Conservation (phyloP, 2,329 filamentous ascomycete species). For the Thielaviopsis ethacetica region DNA sequence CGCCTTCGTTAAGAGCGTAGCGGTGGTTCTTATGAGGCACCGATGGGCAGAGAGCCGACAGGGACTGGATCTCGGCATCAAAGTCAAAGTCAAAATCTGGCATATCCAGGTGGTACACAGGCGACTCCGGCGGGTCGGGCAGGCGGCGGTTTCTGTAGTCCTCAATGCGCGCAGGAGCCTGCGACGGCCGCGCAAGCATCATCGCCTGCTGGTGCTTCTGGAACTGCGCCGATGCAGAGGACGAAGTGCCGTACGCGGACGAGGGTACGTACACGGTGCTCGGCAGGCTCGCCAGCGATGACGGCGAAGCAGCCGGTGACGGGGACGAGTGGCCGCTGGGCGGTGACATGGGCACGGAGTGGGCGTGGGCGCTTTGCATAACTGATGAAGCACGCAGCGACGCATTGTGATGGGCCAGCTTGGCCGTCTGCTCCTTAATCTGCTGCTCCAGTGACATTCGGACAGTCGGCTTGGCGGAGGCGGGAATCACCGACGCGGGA, state of each 20-base stretch:
- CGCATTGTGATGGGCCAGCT: conserved; percentile 2
- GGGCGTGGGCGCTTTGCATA: not conserved
- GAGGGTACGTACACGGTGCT: not conserved
- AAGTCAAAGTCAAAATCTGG: conserved; percentile 2
- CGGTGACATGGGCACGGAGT: not conserved
- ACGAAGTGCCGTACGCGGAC: not conserved
- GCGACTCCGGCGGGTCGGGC: conserved; percentile 6
- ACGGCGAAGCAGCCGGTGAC: not conserved
- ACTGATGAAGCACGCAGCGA: not conserved
- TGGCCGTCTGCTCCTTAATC: conserved; percentile 3
- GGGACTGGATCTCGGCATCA: conserved; percentile 1
- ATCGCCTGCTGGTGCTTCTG: not conserved
- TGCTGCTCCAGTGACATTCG: not conserved
- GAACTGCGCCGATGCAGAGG: not conserved
- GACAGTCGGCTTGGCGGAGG: not conserved
- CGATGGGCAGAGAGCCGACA: not conserved
- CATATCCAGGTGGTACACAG: conserved; percentile 1
- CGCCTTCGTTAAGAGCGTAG: not conserved
- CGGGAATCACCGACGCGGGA: not conserved
- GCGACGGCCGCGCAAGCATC: not conserved
- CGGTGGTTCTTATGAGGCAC: not conserved
- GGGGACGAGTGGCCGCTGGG: not conserved
- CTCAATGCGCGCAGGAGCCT: not conserved
- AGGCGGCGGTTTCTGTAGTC: conserved; percentile 4
- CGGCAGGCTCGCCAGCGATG: not conserved